Evolutionary conservation across 164 flowering plant genomes (phyloP), one percentile per base, ranked within the genome.

Genomic region (Umbellularia californica): DNA sequence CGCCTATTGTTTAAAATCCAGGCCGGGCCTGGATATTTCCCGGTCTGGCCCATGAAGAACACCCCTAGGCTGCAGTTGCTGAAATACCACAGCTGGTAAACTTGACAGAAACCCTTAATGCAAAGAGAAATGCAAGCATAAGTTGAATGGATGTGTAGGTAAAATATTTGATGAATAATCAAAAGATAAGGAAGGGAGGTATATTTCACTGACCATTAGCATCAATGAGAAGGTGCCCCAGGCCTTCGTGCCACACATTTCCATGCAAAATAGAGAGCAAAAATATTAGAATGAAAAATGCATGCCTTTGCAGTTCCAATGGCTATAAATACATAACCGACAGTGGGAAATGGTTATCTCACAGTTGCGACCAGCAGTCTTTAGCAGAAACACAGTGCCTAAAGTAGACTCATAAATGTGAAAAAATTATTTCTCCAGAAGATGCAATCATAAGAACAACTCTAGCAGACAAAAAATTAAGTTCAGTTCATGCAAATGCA

Each of bases 191-290:
- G 15, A 22, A 30, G 28, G 35, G 50, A 75, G 58, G 28, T 41
- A 74, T 4, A 33, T 17, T 30, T 51, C 10, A 66, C 74, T 74
- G 58, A 80, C 82, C 82, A 74, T 73, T 47, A 28, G 70, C 62
- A 24, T 70, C 25, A 27, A 17, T 58, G 73, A 73, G 33, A 65
- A 80, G 72, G 9, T 68, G 68, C 51, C 70, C 68, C 51, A 77
- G 72, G 70, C 74, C 76, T 63, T 62, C 71, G 30, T 60, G 70
- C 47, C 71, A 71, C 47, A 41, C 11, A 9, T 41, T 41, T 58
- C 22, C 80, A 78, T 55, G 75, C 67, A 74, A 70, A 50, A 74
- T 19, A 41, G 25, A 64, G 14, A 9, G 3, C 33, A 60, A 60
- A 41, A 65, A 58, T 68, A 22, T 68, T 23, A 75, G 71, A n/a